Evolutionary conservation across 495 filamentous ascomycete genomes (phyloP).

Genomic region (Corynascus novoguineensis): DNA sequence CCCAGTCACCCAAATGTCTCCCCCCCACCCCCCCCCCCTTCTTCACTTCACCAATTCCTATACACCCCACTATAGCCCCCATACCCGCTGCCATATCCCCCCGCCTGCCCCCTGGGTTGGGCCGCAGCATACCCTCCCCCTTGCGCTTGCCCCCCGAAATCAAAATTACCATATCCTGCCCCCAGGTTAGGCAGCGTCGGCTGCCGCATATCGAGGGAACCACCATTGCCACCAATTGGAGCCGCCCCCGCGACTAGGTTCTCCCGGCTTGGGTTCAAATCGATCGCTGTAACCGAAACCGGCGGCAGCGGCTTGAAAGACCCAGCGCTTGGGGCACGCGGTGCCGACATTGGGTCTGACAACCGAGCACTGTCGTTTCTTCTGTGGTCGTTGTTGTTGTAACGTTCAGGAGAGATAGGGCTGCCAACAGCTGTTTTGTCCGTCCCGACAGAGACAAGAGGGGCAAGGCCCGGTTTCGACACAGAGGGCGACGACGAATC

Average conservation of each 20-base stretch:
- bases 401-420: slow-evolving; percentile 22
- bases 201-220: slow-evolving; percentile 15
- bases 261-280: slow-evolving; percentile 25
- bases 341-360: slow-evolving; percentile 12
- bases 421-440: slow-evolving; percentile 16
- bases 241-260: slow-evolving; percentile 25
- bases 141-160: not conserved
- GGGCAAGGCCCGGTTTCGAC: slow-evolving; percentile 22
- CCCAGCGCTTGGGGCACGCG: slow-evolving; percentile 13
- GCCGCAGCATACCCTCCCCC: too few relatives aligned
- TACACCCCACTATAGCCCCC: slow-evolving; percentile 3
- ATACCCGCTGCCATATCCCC: too few relatives aligned
- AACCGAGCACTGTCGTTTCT: not conserved
- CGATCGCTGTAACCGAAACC: slow-evolving; percentile 1
- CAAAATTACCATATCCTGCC: not conserved
- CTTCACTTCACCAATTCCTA: not conserved
- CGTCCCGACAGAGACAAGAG: slow-evolving; percentile 11
- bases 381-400: slow-evolving; percentile 5
- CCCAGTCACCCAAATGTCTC: not conserved
- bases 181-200: slow-evolving; percentile 31
- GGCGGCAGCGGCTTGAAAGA: slow-evolving; percentile 33
- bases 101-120: too few relatives aligned
- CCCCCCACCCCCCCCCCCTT: not conserved
- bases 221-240: slow-evolving; percentile 8
- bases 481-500: slow-evolving; percentile 29